Base-by-base conservation (phyloP, 345 rosid genomes). In the Litchi chinensis region DNA sequence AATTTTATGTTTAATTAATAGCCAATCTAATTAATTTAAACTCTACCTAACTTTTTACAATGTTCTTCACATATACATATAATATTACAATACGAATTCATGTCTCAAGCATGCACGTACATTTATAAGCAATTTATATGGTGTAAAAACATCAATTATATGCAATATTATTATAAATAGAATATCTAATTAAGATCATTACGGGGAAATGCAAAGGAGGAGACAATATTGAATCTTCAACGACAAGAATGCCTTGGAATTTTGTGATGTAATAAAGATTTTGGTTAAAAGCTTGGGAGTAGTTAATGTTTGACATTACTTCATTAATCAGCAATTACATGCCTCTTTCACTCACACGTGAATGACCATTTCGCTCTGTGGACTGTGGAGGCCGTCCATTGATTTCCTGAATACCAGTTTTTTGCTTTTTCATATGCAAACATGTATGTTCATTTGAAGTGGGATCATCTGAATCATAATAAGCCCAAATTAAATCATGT, bases 201-300 rank as follows among this genome's bases (percentile, higher is more conserved):
- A 43, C 41, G 40, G 78, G 71, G 78, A 75, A 65, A 46, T 50
- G 48, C 19, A 66, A 19, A 48, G 50, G 24, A 22, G 50, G 52
- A 40, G 37, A 28, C 22, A 63, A 43, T 22, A 19, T 62, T 76
- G 76, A 75, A 75, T 66, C 64, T 84, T 80, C 82, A 78, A 75
- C 76, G 82, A 80, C 82, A 83, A 77, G 76, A 63, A 69, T 68
- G 76, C 82, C 52, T 69, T 39, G 79, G 79, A 70, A 63, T 75
- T 60, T 74, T 60, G 69, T 21, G 13, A 19, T 62, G 57, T 48
- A 15, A 43, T 63, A 44, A 62, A 75, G 15, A 41, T 43, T 18
- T 32, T 32, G 37, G 37, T n/a, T 41, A 40, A 21, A 43, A 59
- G 39, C 50, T 7, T 24, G 10, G 37, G 32, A 62, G 40, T 74